Conservation (phyloP, 768 basidiomycete genomes). For the Pisolithus microcarpus region DNA sequence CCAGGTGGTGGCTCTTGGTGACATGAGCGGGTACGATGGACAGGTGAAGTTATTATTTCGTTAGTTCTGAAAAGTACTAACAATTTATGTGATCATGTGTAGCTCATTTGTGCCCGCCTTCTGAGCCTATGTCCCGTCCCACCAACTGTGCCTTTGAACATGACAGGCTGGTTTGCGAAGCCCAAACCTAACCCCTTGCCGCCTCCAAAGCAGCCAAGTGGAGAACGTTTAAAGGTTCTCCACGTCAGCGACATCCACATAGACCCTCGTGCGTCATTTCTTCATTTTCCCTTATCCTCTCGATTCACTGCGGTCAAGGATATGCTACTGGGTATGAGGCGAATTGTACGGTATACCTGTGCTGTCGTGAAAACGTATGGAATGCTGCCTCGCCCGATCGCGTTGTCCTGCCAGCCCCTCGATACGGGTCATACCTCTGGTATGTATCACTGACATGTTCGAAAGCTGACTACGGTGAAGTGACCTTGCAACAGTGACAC, state of each 20-base stretch:
- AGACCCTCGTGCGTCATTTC: slow-evolving; percentile 36
- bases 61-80: not conserved
- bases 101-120: slow-evolving; percentile 32
- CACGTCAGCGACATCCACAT: slow-evolving; percentile 46
- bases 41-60: slow-evolving; percentile 26
- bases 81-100: not conserved
- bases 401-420: slow-evolving; percentile 49
- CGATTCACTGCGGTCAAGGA: slow-evolving; percentile 30
- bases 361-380: slow-evolving; percentile 49
- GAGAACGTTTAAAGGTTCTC: slow-evolving; percentile 41
- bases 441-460: slow-evolving; percentile 8
- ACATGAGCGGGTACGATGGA: slow-evolving; percentile 44
- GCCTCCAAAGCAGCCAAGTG: slow-evolving; percentile 33
- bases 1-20: slow-evolving; percentile 41
- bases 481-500: slow-evolving; percentile 39
- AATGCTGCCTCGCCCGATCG: slow-evolving; percentile 42
- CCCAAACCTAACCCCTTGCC: slow-evolving; percentile 44
- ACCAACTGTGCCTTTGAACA: slow-evolving; percentile 34
- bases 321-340: slow-evolving; percentile 65
- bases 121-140: slow-evolving; percentile 32
- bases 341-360: slow-evolving; percentile 56
- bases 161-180: slow-evolving; percentile 44
- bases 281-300: not conserved
- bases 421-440: slow-evolving; percentile 57
- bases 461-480: not conserved